Base-by-base conservation (phyloP, 345 rosid genomes). In the Hibiscus trionum region DNA sequence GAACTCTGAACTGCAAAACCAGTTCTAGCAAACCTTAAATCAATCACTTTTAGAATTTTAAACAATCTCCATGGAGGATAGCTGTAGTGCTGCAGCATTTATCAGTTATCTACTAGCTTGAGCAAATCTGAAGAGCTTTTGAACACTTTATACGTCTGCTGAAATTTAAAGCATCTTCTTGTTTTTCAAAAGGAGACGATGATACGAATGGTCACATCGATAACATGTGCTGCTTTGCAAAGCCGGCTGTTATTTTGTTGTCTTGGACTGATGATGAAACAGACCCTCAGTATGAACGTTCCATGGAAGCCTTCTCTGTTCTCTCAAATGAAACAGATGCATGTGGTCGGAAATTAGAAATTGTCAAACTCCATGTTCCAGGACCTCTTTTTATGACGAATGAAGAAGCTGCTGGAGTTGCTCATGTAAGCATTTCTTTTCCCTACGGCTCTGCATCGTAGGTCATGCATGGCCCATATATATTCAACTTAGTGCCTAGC, bases 121-220 rank as follows among this genome's bases (percentile, higher is more conserved):
- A 14, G 37, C 19, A 46, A 66, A 46, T 8, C 37, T 46, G 35
- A 44, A 24, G 29, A 33, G 2, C 19, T 10, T 44, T 44, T 10
- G 3, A 44, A 44, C 63, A 39, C 58, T n/a, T 15, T 11, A 24
- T 2, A 42, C 3, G n/a, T 42, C 27, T 26, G 0, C 15, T 6
- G 17, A 74, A 59, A 74, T 14, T 58, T 53, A 56, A 67, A 37
- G 42, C 11, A 26, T 73, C 46, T n/a, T 61, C 49, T 27, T 72
- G 35, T 35, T 61, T 33, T 76, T 76, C 55, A 24, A 74, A 88
- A 94, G 97, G 97, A 76, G 99, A 92, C 82, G 97, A 95, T 79
- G 99, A 95, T 79, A 95, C 99, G 33, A 95, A 95, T 66, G 99
- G 99, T 19, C 99, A 92, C 73, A 87, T 95, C 64, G 97, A 95